Evolutionary conservation across 257 asterid genomes (phyloP).

Genomic region (Lycium barbarum): DNA sequence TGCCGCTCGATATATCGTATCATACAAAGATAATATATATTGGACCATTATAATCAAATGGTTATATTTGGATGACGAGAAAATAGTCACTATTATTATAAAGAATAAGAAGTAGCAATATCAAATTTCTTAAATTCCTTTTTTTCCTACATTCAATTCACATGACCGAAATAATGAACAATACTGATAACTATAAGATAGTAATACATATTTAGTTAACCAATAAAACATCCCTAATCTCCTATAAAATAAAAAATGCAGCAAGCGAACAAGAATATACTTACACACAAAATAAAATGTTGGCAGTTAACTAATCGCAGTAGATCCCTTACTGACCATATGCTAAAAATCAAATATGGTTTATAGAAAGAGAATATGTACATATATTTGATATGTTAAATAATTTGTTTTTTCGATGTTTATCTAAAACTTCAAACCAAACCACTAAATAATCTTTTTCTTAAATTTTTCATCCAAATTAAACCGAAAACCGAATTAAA

Average conservation of each 20-base stretch:
- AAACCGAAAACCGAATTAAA: background rate
- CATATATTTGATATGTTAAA: background rate
- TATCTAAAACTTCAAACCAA: background rate
- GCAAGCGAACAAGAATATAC: too few relatives aligned
- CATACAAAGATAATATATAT: background rate
- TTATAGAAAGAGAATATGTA: background rate
- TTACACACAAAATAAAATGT: background rate
- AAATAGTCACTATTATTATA: too few relatives aligned
- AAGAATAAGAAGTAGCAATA: background rate
- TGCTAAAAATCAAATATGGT: background rate
- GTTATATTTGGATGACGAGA: background rate
- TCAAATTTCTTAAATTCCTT: background rate
- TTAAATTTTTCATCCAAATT: background rate
- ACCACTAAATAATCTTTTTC: background rate
- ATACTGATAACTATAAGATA: background rate
- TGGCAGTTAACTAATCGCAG: background rate
- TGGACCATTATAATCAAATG: background rate
- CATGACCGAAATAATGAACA: background rate
- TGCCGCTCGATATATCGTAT: background rate
- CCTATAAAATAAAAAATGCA: too few relatives aligned
- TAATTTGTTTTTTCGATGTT: background rate
- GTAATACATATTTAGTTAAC: background rate
- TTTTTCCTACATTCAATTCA: background rate
- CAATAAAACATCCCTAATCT: too few relatives aligned
- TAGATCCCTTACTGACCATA: too few relatives aligned